These are phyloP conservation scores for Epichloe glyceriae DNA, from an alignment of 2,329 filamentous ascomycete genomes.

Conservation along the genomic window DNA sequence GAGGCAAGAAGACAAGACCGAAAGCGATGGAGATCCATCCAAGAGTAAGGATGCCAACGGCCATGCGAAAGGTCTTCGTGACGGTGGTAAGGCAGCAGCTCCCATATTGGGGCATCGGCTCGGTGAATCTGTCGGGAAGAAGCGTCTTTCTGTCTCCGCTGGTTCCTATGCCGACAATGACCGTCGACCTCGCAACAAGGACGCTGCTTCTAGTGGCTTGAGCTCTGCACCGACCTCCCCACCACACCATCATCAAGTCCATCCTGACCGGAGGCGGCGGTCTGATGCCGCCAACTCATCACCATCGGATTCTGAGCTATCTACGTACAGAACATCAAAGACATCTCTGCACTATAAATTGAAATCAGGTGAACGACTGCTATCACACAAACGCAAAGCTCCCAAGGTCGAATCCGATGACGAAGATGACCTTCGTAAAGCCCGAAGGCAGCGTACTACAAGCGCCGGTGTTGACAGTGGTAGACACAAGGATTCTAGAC, in stretches of 20 bases:
- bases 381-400: constrained; percentile 40
- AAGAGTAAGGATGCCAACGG: constrained; percentile 17
- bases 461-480: constrained; percentile 27
- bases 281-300: constrained; percentile 25
- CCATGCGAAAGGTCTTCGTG: constrained; percentile 20
- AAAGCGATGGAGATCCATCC: constrained; percentile 34
- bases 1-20: constrained; percentile 51
- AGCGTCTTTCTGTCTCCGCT: constrained; percentile 26
- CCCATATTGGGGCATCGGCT: constrained; percentile 22
- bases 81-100: constrained; percentile 20
- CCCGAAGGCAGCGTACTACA: constrained; percentile 38
- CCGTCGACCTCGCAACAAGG: constrained; percentile 30
- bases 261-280: constrained; percentile 21
- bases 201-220: constrained; percentile 38
- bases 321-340: constrained; percentile 30
- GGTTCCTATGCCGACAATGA: constrained; percentile 24
- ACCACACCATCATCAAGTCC: constrained; percentile 19
- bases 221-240: constrained; percentile 48
- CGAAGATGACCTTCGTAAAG: constrained; percentile 40
- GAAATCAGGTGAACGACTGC: constrained; percentile 32
- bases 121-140: constrained; percentile 32
- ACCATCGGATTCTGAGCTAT: constrained; percentile 41
- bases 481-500: constrained; percentile 22
- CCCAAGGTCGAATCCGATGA: constrained; percentile 44
- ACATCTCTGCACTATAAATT: constrained; percentile 32